phyloP scores from a whole-genome alignment of 2,329 filamentous ascomycete genomes.

The Anthostomella pinea region DNA sequence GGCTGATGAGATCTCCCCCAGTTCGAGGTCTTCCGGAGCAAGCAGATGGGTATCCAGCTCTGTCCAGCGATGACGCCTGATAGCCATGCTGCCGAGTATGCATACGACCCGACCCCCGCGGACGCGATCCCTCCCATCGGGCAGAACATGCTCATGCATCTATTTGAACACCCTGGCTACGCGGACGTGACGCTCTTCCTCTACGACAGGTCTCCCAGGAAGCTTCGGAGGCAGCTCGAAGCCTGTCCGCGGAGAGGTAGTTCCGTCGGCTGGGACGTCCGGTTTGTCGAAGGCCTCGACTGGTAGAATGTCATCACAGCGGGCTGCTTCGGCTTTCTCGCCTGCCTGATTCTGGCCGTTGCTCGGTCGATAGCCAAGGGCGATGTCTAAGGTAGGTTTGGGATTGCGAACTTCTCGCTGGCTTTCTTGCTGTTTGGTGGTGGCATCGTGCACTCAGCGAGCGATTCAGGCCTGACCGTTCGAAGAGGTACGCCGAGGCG shows the following conservation, averaged over 20 bases:
- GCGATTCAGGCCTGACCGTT: no score
- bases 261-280: slow-evolving; percentile 27
- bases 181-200: slow-evolving; percentile 20
- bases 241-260: slow-evolving; percentile 21
- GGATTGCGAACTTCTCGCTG: slow-evolving; percentile 26
- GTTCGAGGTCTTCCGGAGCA: slow-evolving; percentile 18
- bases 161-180: slow-evolving; percentile 28
- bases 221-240: slow-evolving; percentile 21
- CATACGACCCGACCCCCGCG: slow-evolving; percentile 25
- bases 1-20: no score
- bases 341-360: slow-evolving; percentile 19
- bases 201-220: slow-evolving; percentile 26
- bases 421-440: slow-evolving; percentile 23
- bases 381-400: slow-evolving; percentile 28
- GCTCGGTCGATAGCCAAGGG: slow-evolving; percentile 19
- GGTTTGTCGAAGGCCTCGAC: slow-evolving; percentile 27
- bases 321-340: slow-evolving; percentile 16
- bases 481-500: no score
- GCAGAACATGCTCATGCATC: slow-evolving; percentile 23
- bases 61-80: slow-evolving; percentile 13
- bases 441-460: slow-evolving; percentile 16
- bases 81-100: slow-evolving; percentile 12
- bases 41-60: slow-evolving; percentile 12
- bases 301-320: slow-evolving; percentile 10
- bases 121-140: slow-evolving; percentile 27